phyloP scores from a whole-genome alignment of 2,329 filamentous ascomycete species.

The Aspergillus ruber region DNA sequence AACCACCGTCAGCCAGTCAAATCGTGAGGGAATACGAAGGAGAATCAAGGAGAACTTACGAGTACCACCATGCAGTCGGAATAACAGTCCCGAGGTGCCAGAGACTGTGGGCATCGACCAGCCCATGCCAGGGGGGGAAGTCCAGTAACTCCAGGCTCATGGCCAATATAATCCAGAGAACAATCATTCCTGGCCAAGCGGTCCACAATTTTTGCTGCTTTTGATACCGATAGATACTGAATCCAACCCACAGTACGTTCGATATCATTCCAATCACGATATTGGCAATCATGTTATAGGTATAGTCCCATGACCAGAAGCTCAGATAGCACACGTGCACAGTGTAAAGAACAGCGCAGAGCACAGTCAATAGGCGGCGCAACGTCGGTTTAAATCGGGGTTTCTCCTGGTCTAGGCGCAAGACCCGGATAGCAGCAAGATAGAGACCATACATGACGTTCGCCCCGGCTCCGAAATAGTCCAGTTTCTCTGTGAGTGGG shows the following conservation, averaged over 20 bases:
- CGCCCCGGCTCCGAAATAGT: conserved; percentile 91
- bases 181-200: conserved; percentile 81
- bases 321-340: conserved; percentile 78
- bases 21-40: conserved; percentile 2
- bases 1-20: conserved; percentile 17
- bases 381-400: conserved; percentile 47
- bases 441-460: conserved; percentile 88
- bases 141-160: conserved; percentile 97
- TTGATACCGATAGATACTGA: conserved; percentile 68
- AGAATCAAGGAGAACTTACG: conserved; percentile 54
- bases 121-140: conserved; percentile 76
- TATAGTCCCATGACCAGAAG: conserved; percentile 86
- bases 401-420: conserved; percentile 63
- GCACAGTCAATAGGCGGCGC: conserved; percentile 66
- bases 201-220: conserved; percentile 71
- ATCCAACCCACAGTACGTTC: conserved; percentile 80
- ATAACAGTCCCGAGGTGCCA: conserved; percentile 93
- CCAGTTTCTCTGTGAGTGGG: conserved; percentile 76
- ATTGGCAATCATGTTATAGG: conserved; percentile 97
- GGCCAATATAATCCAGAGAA: conserved; percentile 82
- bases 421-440: conserved; percentile 74
- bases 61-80: conserved; percentile 87
- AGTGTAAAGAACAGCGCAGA: conserved; percentile 66
- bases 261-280: conserved; percentile 72
- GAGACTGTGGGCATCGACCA: conserved; percentile 86